Evolutionary conservation across 805 yeast genomes (phyloP).

Genomic region (Ogataea glucozyma): DNA sequence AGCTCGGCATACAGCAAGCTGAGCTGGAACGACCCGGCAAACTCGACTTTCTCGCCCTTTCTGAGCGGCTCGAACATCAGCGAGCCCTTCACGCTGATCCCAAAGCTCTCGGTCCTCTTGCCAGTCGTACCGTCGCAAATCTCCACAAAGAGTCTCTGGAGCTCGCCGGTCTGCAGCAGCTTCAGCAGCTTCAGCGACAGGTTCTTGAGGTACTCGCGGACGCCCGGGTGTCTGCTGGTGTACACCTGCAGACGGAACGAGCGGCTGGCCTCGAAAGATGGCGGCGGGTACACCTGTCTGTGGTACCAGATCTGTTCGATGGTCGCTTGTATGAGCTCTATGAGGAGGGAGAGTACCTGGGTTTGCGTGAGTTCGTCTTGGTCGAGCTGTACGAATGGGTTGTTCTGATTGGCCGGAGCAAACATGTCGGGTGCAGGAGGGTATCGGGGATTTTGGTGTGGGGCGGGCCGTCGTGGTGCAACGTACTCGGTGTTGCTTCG

Average conservation of each 20-base stretch:
- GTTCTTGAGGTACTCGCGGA: slow-evolving; percentile 40
- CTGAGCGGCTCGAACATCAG: slow-evolving; percentile 25
- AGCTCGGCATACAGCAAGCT: slow-evolving; percentile 27
- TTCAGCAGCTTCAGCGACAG: slow-evolving; percentile 28
- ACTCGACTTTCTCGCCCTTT: slow-evolving; percentile 8
- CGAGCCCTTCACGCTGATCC: slow-evolving; percentile 33
- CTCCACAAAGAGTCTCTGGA: slow-evolving; percentile 29
- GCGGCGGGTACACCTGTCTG: slow-evolving; percentile 52
- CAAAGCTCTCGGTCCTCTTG: slow-evolving; percentile 24
- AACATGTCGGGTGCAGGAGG: too few species aligned
- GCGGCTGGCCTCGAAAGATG: slow-evolving; percentile 45
- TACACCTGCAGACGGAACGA: slow-evolving; percentile 46
- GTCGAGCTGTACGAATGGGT: neutral
- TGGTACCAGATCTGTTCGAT: slow-evolving; percentile 56
- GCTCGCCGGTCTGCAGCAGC: slow-evolving; percentile 24
- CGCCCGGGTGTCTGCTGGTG: slow-evolving; percentile 47
- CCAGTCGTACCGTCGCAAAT: slow-evolving; percentile 11
- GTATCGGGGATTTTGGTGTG: too few species aligned
- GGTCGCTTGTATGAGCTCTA: slow-evolving; percentile 52
- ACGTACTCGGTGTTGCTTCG: too few species aligned
- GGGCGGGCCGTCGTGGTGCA: too few species aligned
- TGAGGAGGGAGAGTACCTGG: slow-evolving; percentile 36
- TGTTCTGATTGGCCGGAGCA: too few species aligned
- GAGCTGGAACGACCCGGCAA: slow-evolving; percentile 14
- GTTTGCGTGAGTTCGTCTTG: slow-evolving; percentile 23